A percentile compares a stretch with the other conserved stretches of the same genome.
Conservation (phyloP, 2,329 filamentous ascomycete species). For the Neonectria hederae region DNA sequence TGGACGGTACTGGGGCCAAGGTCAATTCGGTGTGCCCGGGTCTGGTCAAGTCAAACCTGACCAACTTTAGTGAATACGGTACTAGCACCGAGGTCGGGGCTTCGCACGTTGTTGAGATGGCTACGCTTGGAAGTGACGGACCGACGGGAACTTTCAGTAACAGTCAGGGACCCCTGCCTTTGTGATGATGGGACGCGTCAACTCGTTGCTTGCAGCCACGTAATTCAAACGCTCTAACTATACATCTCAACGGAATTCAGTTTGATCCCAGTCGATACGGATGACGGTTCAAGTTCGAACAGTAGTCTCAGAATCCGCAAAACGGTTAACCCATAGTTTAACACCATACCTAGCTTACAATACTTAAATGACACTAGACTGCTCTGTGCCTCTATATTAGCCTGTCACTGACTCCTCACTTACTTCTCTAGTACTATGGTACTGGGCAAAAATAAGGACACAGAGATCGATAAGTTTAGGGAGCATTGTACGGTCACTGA, state of each 20-base stretch:
- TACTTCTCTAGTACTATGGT: too few relatives aligned
- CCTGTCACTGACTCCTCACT: too few relatives aligned
- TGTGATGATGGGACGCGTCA: conserved; percentile 11
- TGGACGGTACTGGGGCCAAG: conserved; percentile 43
- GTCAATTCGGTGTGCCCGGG: conserved; percentile 50
- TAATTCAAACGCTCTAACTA: not conserved
- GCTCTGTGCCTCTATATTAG: too few relatives aligned
- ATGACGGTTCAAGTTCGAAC: too few relatives aligned
- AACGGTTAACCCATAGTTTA: too few relatives aligned
- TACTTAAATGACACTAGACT: too few relatives aligned
- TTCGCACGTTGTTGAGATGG: conserved; percentile 39
- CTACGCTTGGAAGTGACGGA: conserved; percentile 40
- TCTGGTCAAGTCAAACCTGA: conserved; percentile 43
- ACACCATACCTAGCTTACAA: too few relatives aligned
- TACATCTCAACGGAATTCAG: not conserved
- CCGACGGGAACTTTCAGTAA: conserved; percentile 41
- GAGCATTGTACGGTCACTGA: too few relatives aligned
- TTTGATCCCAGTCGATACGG: not conserved
- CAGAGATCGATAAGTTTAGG: too few relatives aligned
- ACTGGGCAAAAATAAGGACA: too few relatives aligned
- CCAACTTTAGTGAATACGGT: conserved; percentile 16
- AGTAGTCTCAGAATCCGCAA: too few relatives aligned
- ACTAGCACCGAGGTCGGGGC: conserved; percentile 38
- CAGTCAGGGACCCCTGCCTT: conserved; percentile 31
- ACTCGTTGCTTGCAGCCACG: too few relatives aligned